Evolutionary conservation across 257 asterid species (phyloP).

Genomic region (Eucommia ulmoides): DNA sequence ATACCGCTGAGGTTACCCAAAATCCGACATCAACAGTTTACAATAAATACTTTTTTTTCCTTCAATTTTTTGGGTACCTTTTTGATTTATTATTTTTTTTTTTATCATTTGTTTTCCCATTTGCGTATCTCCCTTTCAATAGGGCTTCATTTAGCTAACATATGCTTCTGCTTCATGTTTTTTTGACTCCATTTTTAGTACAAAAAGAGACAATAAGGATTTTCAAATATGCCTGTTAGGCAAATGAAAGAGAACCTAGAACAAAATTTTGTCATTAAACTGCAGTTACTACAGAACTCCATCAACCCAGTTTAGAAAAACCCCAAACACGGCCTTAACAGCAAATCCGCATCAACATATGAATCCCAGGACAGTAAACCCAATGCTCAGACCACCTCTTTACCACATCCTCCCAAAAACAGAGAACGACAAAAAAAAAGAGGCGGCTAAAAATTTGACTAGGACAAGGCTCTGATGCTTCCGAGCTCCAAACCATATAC

Average conservation of each 20-base stretch:
- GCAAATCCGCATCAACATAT: conserved; percentile 46
- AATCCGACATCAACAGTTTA: too few species aligned
- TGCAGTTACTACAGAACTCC: conserved; percentile 40
- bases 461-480: conserved; percentile 56
- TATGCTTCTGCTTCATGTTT: conserved; percentile 18
- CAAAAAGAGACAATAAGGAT: conserved; percentile 19
- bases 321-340: conserved; percentile 42
- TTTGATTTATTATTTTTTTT: too few species aligned
- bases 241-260: conserved; percentile 68
- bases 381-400: too few species aligned
- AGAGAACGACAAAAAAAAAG: conserved; percentile 75
- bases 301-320: conserved; percentile 32
- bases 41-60: too few species aligned
- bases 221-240: conserved; percentile 71
- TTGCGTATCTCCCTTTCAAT: conserved; percentile 17
- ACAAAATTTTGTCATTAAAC: conserved; percentile 55
- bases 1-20: too few species aligned
- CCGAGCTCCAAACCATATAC: conserved; percentile 92
- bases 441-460: conserved; percentile 81
- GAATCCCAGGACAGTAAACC: conserved; percentile 44
- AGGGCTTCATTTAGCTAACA: conserved; percentile 41
- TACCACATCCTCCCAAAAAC: conserved; percentile 58
- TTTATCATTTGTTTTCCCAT: conserved; percentile 28
- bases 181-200: conserved; percentile 44
- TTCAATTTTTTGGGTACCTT: too few species aligned